phyloP scores from a whole-genome alignment of 495 filamentous ascomycete species.

The Chaetomium cochliodes region DNA sequence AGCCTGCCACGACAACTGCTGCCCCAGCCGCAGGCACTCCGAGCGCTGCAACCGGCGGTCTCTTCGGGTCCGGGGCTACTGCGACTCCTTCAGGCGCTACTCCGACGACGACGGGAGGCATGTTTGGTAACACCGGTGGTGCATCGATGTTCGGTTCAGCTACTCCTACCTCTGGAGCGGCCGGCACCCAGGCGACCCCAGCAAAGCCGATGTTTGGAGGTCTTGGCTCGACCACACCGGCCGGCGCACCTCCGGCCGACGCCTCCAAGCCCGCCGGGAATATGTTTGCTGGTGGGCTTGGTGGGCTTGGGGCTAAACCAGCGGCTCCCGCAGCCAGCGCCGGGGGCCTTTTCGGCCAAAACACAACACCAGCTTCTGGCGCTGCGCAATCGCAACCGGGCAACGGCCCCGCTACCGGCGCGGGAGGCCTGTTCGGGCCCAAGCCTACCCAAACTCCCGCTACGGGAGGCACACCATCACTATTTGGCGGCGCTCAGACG shows the following conservation, averaged over 20 bases:
- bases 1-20: constrained; percentile 34
- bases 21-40: constrained; percentile 24
- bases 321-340: constrained; percentile 8
- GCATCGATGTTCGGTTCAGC: constrained; percentile 18
- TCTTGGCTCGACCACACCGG: constrained; percentile 35
- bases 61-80: constrained; percentile 26
- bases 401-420: constrained; percentile 7
- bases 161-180: constrained; percentile 5
- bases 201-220: constrained; percentile 33
- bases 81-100: constrained; percentile 21
- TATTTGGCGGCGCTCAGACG: constrained; percentile 20
- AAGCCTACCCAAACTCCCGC: constrained; percentile 3
- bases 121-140: constrained; percentile 14
- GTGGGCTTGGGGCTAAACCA: constrained; percentile 19
- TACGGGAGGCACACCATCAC: constrained; percentile 12
- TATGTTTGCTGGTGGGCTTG: constrained; percentile 19
- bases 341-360: constrained; percentile 25
- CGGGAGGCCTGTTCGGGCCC: constrained; percentile 23
- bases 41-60: constrained; percentile 19
- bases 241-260: constrained; percentile 34
- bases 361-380: constrained; percentile 16
- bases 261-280: constrained; percentile 24
- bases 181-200: constrained; percentile 28
- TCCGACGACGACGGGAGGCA: constrained; percentile 15
- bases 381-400: constrained; percentile 14